Evolutionary conservation across 768 basidiomycete species (phyloP).

Genomic region (Leccinum boreale): DNA sequence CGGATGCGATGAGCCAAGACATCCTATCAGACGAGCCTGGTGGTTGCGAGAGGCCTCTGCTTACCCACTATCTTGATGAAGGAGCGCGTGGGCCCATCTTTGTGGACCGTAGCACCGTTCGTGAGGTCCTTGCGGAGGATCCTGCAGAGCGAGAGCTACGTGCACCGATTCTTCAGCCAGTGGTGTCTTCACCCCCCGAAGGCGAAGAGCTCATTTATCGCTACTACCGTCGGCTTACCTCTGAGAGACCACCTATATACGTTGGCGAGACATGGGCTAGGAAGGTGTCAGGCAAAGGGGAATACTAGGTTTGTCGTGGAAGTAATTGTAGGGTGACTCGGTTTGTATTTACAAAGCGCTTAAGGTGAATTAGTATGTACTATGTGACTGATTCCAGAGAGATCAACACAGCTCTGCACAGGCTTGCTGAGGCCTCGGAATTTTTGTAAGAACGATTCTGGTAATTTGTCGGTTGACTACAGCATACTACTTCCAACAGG

Average conservation of each 20-base stretch:
- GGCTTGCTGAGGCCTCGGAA: too few species aligned
- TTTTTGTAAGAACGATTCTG: too few species aligned
- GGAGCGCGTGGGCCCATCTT: constrained; percentile 9
- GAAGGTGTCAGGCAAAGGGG: background rate
- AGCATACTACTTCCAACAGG: too few species aligned
- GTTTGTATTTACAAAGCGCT: too few species aligned
- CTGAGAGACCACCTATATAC: constrained; percentile 1
- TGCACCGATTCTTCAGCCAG: constrained; percentile 3
- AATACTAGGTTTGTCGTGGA: too few species aligned
- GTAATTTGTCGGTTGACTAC: too few species aligned
- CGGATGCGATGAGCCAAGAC: background rate
- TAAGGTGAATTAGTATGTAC: too few species aligned
- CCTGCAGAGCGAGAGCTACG: constrained; percentile 1
- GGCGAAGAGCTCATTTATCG: constrained; percentile 9
- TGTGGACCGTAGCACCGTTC: background rate
- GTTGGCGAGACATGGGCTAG: constrained; percentile 12
- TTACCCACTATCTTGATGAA: constrained; percentile 9
- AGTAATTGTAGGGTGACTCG: too few species aligned
- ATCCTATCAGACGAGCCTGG: background rate
- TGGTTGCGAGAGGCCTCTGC: background rate
- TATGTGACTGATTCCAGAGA: too few species aligned
- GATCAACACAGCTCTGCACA: too few species aligned
- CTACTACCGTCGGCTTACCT: background rate
- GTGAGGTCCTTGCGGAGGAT: background rate
- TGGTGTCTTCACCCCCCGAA: background rate